Conservation (phyloP, 2,329 filamentous ascomycete genomes). For the Uncinocarpus reesii region DNA sequence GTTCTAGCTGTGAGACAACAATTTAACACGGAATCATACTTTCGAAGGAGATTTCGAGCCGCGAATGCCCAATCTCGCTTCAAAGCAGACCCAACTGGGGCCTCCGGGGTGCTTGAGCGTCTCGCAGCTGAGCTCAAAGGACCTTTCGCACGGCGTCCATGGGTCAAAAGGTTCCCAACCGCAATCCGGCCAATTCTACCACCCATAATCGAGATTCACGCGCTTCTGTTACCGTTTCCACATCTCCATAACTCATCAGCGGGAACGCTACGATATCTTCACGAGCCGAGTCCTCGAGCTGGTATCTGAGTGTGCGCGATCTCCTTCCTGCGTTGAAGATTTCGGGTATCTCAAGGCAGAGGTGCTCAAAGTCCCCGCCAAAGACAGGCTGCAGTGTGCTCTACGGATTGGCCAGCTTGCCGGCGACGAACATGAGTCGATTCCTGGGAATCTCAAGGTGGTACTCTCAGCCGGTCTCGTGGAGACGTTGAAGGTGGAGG, state of each 20-base stretch:
- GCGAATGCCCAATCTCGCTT: too few relatives aligned
- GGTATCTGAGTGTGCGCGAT: background rate
- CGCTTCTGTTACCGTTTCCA: slow-evolving; percentile 10
- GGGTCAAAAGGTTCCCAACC: background rate
- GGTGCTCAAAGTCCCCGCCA: background rate
- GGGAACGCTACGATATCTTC: slow-evolving; percentile 1
- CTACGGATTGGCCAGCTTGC: background rate
- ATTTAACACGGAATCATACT: too few relatives aligned
- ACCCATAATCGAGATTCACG: background rate
- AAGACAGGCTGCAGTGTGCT: background rate
- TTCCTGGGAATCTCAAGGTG: background rate
- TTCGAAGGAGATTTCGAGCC: too few relatives aligned
- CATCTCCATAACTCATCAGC: background rate
- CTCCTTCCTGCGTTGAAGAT: background rate
- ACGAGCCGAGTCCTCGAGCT: background rate
- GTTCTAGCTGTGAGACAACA: too few relatives aligned
- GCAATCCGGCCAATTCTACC: slow-evolving; percentile 7
- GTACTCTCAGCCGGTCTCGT: background rate
- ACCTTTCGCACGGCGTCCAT: slow-evolving; percentile 4
- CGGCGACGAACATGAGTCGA: background rate
- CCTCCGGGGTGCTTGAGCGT: background rate
- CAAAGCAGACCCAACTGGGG: too few relatives aligned
- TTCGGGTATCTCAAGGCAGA: background rate
- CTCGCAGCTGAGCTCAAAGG: slow-evolving; percentile 1
- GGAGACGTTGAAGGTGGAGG: background rate